Percentiles rank a stretch among this genome's conserved stretches.
Evolutionary conservation across 1,139 yeast genomes (phyloP).

Genomic region (Geotrichum candidum): DNA sequence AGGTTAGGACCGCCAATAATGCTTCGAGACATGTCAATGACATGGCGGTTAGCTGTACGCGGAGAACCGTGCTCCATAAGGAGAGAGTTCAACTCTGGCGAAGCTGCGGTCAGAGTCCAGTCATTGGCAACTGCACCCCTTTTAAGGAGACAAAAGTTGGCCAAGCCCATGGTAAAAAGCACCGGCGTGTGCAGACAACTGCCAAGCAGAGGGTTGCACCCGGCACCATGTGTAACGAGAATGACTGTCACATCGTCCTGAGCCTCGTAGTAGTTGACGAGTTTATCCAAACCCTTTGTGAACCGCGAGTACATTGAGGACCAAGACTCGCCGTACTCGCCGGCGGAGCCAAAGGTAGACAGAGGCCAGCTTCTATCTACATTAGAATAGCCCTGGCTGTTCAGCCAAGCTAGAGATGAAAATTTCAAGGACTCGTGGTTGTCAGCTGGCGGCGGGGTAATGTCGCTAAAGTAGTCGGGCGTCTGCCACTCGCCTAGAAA

Average conservation of each 20-base stretch:
- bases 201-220: conserved; percentile 37
- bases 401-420: conserved; percentile 26
- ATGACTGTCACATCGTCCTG: conserved; percentile 25
- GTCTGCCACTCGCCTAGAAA: conserved; percentile 40
- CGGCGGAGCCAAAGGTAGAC: conserved; percentile 32
- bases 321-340: conserved; percentile 39
- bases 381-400: background rate
- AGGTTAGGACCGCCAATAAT: background rate
- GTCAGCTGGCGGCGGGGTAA: conserved; percentile 37
- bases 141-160: conserved; percentile 15
- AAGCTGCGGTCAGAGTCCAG: background rate
- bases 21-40: background rate
- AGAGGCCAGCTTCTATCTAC: conserved; percentile 28
- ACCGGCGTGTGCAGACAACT: conserved; percentile 32
- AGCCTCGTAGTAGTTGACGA: conserved; percentile 25
- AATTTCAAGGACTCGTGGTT: conserved; percentile 29
- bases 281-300: conserved; percentile 27
- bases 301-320: conserved; percentile 35
- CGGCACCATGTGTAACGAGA: conserved; percentile 40
- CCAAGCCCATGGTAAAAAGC: conserved; percentile 32
- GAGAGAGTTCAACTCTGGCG: conserved; percentile 3
- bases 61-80: conserved; percentile 1
- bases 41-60: background rate
- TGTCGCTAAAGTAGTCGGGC: conserved; percentile 35
- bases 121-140: background rate